These are phyloP conservation scores for Fusarium sp. DNA, from an alignment of 2,329 filamentous ascomycete genomes.

Conservation along the genomic window DNA sequence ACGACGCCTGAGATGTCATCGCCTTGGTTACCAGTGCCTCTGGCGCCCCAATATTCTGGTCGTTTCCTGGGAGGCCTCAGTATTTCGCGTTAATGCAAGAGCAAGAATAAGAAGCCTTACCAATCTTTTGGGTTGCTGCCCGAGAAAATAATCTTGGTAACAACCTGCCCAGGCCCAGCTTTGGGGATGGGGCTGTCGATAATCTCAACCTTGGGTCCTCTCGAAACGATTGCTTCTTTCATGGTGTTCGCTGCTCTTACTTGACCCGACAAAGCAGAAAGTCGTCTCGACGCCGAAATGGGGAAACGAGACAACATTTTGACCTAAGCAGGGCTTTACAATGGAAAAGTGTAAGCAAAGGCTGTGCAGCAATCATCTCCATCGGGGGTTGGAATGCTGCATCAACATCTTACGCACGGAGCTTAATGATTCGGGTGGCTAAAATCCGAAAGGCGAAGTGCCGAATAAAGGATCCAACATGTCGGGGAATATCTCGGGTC, in stretches of 20 bases:
- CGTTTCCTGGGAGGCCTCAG: constrained; percentile 3
- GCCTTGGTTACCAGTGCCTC: constrained; percentile 13
- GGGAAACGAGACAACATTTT: constrained; percentile 10
- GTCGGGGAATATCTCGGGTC: background rate
- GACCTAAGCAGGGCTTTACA: background rate
- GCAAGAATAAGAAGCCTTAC: background rate
- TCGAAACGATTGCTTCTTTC: constrained; percentile 25
- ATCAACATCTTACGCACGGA: background rate
- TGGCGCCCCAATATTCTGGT: constrained; percentile 21
- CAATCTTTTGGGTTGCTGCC: constrained; percentile 29
- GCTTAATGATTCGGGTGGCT: background rate
- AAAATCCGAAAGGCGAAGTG: constrained; percentile 23
- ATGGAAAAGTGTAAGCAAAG: background rate
- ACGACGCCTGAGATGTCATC: constrained; percentile 24
- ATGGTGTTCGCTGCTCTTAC: constrained; percentile 7
- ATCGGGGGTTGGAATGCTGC: background rate
- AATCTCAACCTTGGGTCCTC: constrained; percentile 12
- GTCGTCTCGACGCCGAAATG: background rate
- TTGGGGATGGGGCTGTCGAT: constrained; percentile 8
- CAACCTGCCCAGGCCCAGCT: constrained; percentile 10
- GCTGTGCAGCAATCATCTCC: background rate
- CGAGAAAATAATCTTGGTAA: constrained; percentile 14
- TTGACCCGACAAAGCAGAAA: constrained; percentile 2
- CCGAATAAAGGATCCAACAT: constrained; percentile 3
- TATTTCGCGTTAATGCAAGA: rapidly evolving